phyloP scores from a whole-genome alignment of 148 eudicot species.

The Camellia lanceoleosa region DNA sequence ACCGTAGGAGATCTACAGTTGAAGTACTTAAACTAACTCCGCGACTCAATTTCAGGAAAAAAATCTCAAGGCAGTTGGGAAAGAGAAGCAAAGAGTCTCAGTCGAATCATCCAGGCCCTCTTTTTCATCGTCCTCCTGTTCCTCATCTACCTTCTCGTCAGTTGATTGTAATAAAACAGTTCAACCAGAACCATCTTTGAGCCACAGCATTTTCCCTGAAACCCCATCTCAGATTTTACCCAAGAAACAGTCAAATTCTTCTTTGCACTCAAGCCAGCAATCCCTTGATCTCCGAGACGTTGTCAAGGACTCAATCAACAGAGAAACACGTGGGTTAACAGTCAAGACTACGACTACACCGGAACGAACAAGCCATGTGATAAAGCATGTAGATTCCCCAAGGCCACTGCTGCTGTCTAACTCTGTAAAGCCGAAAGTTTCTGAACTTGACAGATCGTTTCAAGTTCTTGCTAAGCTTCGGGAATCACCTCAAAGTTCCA shows the following conservation, averaged over 20 bases:
- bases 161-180: slow-evolving; percentile 32
- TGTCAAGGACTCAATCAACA: slow-evolving; percentile 81
- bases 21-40: background rate
- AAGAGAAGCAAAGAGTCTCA: slow-evolving; percentile 41
- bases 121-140: slow-evolving; percentile 61
- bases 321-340: slow-evolving; percentile 49
- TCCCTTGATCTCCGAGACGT: slow-evolving; percentile 54
- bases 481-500: slow-evolving; percentile 29
- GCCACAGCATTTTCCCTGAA: slow-evolving; percentile 25
- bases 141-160: slow-evolving; percentile 45
- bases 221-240: slow-evolving; percentile 22
- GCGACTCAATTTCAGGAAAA: slow-evolving; percentile 44
- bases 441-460: slow-evolving; percentile 35
- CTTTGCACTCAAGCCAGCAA: slow-evolving; percentile 18
- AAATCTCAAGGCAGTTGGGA: slow-evolving; percentile 17
- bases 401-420: slow-evolving; percentile 43
- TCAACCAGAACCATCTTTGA: slow-evolving; percentile 33
- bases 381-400: slow-evolving; percentile 65
- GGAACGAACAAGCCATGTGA: slow-evolving; percentile 33
- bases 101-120: slow-evolving; percentile 55
- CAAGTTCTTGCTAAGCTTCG: slow-evolving; percentile 33
- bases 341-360: slow-evolving; percentile 38
- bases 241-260: slow-evolving; percentile 26
- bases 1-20: background rate
- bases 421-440: slow-evolving; percentile 28